These are phyloP conservation scores for Cyberlindnera saturnus DNA, from an alignment of 805 yeast genomes.

Conservation along the genomic window DNA sequence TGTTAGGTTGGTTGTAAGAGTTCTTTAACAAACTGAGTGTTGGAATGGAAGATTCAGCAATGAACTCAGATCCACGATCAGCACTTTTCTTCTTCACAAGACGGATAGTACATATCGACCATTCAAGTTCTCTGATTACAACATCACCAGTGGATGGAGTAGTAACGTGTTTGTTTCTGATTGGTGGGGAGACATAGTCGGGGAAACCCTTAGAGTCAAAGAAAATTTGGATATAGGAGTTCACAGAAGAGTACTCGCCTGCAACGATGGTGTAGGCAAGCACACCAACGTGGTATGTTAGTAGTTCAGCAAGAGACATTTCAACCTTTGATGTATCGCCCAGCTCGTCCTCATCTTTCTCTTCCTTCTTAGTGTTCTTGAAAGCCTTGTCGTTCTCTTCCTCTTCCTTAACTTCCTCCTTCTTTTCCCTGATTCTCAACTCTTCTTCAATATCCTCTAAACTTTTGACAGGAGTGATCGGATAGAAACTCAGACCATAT, in stretches of 20 bases:
- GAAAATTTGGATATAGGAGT: slow-evolving; percentile 64
- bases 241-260: slow-evolving; percentile 48
- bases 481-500: slow-evolving; percentile 78
- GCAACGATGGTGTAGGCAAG: slow-evolving; percentile 60
- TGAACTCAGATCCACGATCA: slow-evolving; percentile 48
- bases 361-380: slow-evolving; percentile 12
- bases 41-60: slow-evolving; percentile 61
- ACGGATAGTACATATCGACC: slow-evolving; percentile 61
- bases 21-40: slow-evolving; percentile 59
- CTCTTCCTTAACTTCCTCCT: slow-evolving; percentile 18
- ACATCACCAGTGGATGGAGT: slow-evolving; percentile 62
- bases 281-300: slow-evolving; percentile 66
- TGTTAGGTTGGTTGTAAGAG: slow-evolving; percentile 57
- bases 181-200: slow-evolving; percentile 49
- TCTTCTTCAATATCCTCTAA: slow-evolving; percentile 66
- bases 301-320: slow-evolving; percentile 52
- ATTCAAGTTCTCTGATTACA: slow-evolving; percentile 70
- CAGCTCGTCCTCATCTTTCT: slow-evolving; percentile 32
- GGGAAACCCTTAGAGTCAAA: slow-evolving; percentile 73
- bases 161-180: slow-evolving; percentile 29
- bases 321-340: slow-evolving; percentile 35
- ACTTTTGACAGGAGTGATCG: slow-evolving; percentile 71
- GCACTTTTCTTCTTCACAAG: slow-evolving; percentile 48
- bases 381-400: slow-evolving; percentile 23
- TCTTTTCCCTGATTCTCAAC: slow-evolving; percentile 34